These are phyloP conservation scores for Linum usitatissimum DNA, from an alignment of 345 rosid genomes.

Conservation along the genomic window DNA sequence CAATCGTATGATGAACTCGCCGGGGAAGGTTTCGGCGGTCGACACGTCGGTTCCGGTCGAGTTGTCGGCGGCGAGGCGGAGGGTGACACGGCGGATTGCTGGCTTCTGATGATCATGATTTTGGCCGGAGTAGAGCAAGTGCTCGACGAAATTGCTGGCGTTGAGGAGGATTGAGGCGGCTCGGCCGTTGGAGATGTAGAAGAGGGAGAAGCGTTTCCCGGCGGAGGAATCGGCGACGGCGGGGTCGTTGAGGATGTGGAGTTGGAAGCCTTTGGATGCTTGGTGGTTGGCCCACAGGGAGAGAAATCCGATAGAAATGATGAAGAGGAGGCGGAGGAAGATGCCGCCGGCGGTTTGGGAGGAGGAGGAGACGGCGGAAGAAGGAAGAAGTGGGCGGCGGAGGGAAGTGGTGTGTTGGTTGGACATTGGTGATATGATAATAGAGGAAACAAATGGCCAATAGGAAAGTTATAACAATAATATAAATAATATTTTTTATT, in stretches of 20 bases:
- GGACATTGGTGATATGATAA: too few relatives aligned
- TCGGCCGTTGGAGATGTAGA: constrained; percentile 44
- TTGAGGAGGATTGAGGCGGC: constrained; percentile 34
- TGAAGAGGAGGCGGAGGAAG: constrained; percentile 24
- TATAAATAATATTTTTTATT: too few relatives aligned
- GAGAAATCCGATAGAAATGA: constrained; percentile 31
- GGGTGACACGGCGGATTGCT: constrained; percentile 24
- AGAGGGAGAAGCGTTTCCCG: constrained; percentile 31
- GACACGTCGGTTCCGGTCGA: background rate
- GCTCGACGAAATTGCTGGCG: constrained; percentile 31
- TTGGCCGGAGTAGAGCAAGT: constrained; percentile 24
- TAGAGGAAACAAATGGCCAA: too few relatives aligned
- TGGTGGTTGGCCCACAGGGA: constrained; percentile 50
- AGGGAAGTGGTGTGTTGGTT: too few relatives aligned
- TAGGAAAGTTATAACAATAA: too few relatives aligned
- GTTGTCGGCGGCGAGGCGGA: constrained; percentile 17
- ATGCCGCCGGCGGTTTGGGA: background rate
- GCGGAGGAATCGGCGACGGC: constrained; percentile 15
- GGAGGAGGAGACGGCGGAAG: too few relatives aligned
- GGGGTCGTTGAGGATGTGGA: constrained; percentile 33
- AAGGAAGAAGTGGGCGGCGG: too few relatives aligned
- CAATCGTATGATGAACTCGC: constrained; percentile 28
- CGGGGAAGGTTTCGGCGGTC: constrained; percentile 12
- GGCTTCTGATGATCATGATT: constrained; percentile 16
- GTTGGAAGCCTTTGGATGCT: constrained; percentile 41